Base-by-base conservation (phyloP, 306 rosid species). In the Acacia melanoxylon region DNA sequence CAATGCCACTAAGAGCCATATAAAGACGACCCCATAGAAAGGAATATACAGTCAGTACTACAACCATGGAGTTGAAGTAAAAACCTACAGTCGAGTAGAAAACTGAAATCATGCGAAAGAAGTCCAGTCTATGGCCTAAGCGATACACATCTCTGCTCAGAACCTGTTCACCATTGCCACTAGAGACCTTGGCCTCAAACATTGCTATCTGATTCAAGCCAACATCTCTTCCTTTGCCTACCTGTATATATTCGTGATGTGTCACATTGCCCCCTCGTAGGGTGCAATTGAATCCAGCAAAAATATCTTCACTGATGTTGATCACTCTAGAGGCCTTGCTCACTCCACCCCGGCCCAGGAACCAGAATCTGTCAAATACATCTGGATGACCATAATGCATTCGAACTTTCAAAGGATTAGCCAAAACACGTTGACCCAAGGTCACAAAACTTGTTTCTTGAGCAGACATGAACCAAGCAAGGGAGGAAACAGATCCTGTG, bases 351-450 rank as follows among this genome's bases (percentile, higher is more conserved):
- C 97, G 90, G 75, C 83, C 75, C 90, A 91, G 29, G 86, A 94
- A 94, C 98, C 98, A 94, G 87, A 94, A 94, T 79, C 97, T 87
- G 83, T 94, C 98, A 85, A 94, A 94, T 69, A 94, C 94, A 76
- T 94, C 98, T 0, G 98, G 98, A 67, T 94, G 98, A 78, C 98
- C 98, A 75, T 94, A 93, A 85, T 94, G 98, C 98, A 94, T 94
- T 82, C 98, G 86, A 59, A 93, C 94, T 87, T 94, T 94, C 82
- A 94, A 88, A 62, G 98, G 98, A 83, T 91, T 94, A 82, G 98
- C 97, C 74, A 94, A 78, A 83, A 94, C 97, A 45, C 98, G 94
- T 89, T 94, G 98, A 62, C 94, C 97, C 84, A 94, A 83, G 37
- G 98, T 94, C 87, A 94, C 98, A 78, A 93, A 94, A 89, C 87